Evolutionary conservation across 805 yeast genomes (phyloP).

Genomic region (Starmerella sirachaensis): DNA sequence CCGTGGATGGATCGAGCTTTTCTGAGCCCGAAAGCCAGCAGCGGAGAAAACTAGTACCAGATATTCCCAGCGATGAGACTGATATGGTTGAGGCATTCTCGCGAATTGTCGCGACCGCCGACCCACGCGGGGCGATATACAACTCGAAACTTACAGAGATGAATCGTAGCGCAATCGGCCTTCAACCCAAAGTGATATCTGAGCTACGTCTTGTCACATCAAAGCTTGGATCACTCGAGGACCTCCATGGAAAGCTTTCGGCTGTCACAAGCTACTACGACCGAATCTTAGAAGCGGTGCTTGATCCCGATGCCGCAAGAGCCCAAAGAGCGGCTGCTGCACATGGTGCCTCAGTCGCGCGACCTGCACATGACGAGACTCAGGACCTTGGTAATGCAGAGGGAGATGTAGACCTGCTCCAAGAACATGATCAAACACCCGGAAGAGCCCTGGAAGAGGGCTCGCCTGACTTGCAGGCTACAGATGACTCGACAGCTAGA

Average conservation of each 20-base stretch:
- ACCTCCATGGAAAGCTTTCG: slow-evolving; percentile 20
- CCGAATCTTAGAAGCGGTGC: slow-evolving; percentile 21
- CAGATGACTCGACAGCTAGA: too few relatives aligned
- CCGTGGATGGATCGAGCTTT: too few relatives aligned
- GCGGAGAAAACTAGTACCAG: slow-evolving; percentile 3
- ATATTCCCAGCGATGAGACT: slow-evolving; percentile 11
- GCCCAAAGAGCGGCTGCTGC: not conserved
- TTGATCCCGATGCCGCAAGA: slow-evolving; percentile 20
- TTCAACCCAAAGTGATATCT: slow-evolving; percentile 20
- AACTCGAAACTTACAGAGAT: slow-evolving; percentile 15
- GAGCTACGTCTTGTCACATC: slow-evolving; percentile 19
- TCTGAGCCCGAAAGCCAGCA: too few relatives aligned
- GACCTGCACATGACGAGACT: too few relatives aligned
- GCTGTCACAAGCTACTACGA: slow-evolving; percentile 22
- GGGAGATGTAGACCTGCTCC: too few relatives aligned
- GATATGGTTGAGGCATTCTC: slow-evolving; percentile 11
- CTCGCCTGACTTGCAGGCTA: too few relatives aligned
- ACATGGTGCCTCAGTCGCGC: not conserved
- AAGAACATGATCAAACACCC: too few relatives aligned
- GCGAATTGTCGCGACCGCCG: slow-evolving; percentile 11
- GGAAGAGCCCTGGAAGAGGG: too few relatives aligned
- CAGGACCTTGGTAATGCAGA: too few relatives aligned
- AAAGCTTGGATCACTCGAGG: slow-evolving; percentile 22
- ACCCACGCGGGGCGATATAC: slow-evolving; percentile 21
- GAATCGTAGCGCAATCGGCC: slow-evolving; percentile 16